These are phyloP conservation scores for Cinnamomum chago DNA, from an alignment of 164 flowering plant genomes.

Conservation along the genomic window DNA sequence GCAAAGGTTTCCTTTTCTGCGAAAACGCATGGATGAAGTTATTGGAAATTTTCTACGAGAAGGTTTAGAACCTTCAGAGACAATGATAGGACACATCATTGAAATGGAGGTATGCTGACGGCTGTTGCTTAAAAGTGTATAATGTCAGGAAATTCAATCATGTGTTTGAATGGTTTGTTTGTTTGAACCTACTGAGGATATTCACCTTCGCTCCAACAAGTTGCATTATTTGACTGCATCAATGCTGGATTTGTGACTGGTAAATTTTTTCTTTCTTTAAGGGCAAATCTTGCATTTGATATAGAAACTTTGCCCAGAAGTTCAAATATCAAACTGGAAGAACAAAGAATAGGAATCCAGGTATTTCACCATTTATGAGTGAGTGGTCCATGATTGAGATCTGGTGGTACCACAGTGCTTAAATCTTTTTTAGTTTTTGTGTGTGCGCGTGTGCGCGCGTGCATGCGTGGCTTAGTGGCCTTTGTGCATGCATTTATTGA, in stretches of 20 bases:
- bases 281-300: not conserved
- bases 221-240: not conserved
- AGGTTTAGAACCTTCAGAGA: slow-evolving; percentile 82
- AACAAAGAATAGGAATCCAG: not conserved
- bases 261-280: too few relatives aligned
- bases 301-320: not conserved
- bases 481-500: too few relatives aligned
- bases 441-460: not conserved
- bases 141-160: not conserved
- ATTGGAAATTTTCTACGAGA: slow-evolving; percentile 76
- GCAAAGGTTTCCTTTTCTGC: slow-evolving; percentile 77
- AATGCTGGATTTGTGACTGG: too few relatives aligned
- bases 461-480: too few relatives aligned
- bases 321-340: not conserved
- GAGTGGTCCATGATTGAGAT: not conserved
- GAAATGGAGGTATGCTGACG: slow-evolving; percentile 85
- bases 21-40: slow-evolving; percentile 93
- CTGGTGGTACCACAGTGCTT: not conserved
- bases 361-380: not conserved
- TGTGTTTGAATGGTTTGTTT: not conserved
- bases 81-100: slow-evolving; percentile 87
- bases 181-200: not conserved
- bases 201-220: not conserved
- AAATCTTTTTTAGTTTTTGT: not conserved
- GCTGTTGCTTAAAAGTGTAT: not conserved